Conservation (phyloP, 306 rosid species). For the Dalbergia oliveri region DNA sequence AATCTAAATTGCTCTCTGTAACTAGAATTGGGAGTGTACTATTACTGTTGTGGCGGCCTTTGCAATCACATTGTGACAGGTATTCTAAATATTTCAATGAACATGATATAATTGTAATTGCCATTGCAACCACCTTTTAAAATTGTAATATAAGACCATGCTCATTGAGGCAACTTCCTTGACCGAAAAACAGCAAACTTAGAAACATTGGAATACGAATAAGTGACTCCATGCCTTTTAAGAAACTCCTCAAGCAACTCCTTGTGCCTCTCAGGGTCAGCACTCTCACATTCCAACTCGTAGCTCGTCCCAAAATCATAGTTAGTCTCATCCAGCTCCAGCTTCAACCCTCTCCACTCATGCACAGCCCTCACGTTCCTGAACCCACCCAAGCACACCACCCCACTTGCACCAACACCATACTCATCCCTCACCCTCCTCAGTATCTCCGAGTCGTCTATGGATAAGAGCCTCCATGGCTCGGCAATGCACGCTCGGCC, state of each 20-base stretch:
- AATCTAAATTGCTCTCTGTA: not conserved
- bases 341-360: constrained; percentile 63
- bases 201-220: constrained; percentile 52
- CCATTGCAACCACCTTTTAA: no score
- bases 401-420: constrained; percentile 40
- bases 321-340: constrained; percentile 65
- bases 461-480: constrained; percentile 59
- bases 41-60: no score
- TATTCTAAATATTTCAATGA: no score
- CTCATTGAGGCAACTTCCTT: constrained; percentile 54
- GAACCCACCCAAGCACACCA: constrained; percentile 69
- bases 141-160: not conserved
- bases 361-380: constrained; percentile 66
- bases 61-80: no score
- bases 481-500: constrained; percentile 64
- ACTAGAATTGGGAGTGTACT: no score
- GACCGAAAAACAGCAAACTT: constrained; percentile 59
- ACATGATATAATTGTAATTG: no score
- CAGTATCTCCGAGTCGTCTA: constrained; percentile 47
- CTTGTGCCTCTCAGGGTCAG: constrained; percentile 56
- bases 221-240: constrained; percentile 55
- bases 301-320: constrained; percentile 70
- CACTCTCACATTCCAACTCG: constrained; percentile 71
- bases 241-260: constrained; percentile 51
- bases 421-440: constrained; percentile 55